These are phyloP conservation scores for Dothistroma pini DNA, from an alignment of 2,329 filamentous ascomycete genomes.

Conservation along the genomic window DNA sequence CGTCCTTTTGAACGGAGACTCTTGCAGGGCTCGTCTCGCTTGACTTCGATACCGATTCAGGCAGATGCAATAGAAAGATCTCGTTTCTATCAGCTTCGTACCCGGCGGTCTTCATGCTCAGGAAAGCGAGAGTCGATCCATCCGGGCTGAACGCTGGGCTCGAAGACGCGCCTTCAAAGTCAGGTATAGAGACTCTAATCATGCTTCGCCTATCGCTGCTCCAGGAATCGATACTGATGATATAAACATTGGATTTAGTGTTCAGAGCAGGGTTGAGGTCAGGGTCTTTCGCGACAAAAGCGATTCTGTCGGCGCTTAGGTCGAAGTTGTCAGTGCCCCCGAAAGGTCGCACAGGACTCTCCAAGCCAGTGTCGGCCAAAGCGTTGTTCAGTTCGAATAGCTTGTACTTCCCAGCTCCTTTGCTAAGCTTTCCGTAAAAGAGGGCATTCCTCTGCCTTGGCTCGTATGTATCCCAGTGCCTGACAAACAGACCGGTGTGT, in stretches of 20 bases:
- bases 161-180: conserved; percentile 61
- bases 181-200: conserved; percentile 55
- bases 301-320: conserved; percentile 59
- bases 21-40: conserved; percentile 1
- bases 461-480: conserved; percentile 57
- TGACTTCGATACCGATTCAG: conserved; percentile 32
- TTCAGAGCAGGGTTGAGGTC: conserved; percentile 66
- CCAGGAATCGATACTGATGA: conserved; percentile 62
- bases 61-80: conserved; percentile 61
- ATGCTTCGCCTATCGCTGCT: conserved; percentile 50
- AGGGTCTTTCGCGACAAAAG: conserved; percentile 73
- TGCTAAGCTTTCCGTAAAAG: conserved; percentile 63
- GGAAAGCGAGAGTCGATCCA: conserved; percentile 68
- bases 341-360: conserved; percentile 71
- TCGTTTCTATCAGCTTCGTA: conserved; percentile 80
- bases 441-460: conserved; percentile 66
- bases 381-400: conserved; percentile 58
- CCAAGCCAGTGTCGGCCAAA: conserved; percentile 56
- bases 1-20: conserved; percentile 4
- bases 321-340: conserved; percentile 80
- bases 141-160: conserved; percentile 70
- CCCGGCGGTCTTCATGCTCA: conserved; percentile 69
- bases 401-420: conserved; percentile 35
- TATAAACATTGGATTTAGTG: conserved; percentile 80
- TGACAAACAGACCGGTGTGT: conserved; percentile 51